Evolutionary conservation across 2,329 filamentous ascomycete genomes (phyloP).

Genomic region (Remersonia thermophila): DNA sequence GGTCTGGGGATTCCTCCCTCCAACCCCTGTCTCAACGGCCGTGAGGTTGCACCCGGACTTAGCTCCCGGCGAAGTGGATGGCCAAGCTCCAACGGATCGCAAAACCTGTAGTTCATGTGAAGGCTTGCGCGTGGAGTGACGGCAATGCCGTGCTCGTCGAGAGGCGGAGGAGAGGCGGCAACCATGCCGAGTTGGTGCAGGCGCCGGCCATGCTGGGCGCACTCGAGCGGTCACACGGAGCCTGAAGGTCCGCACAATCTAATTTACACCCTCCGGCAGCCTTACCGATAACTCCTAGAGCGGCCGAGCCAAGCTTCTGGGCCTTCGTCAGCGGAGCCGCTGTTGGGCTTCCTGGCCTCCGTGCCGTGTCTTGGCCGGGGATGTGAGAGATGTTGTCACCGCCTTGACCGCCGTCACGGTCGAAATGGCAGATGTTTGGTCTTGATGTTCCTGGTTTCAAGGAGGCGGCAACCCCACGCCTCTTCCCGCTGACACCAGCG

Average conservation of each 20-base stretch:
- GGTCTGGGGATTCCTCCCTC: conserved; percentile 2
- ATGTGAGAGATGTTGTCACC: neutral
- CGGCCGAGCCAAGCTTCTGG: conserved; percentile 14
- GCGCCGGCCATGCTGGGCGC: conserved; percentile 1
- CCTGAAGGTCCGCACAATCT: conserved; percentile 7
- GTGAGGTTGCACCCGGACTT: neutral
- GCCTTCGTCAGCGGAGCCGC: neutral
- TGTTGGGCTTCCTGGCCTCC: neutral
- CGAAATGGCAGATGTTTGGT: too few species aligned
- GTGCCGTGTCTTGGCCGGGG: neutral
- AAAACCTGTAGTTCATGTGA: conserved; percentile 3
- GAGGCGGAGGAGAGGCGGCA: conserved; percentile 2
- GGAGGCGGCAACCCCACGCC: neutral
- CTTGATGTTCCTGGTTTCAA: neutral
- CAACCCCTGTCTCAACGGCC: neutral
- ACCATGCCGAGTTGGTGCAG: conserved; percentile 8
- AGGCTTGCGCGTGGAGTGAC: neutral
- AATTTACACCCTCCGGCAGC: conserved; percentile 7
- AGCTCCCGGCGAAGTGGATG: neutral
- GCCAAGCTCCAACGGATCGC: neutral
- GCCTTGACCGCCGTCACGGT: too few species aligned
- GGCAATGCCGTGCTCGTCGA: conserved; percentile 1
- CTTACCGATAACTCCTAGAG: conserved; percentile 12
- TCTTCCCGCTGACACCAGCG: too few species aligned
- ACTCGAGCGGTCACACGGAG: conserved; percentile 4